Conservation (phyloP, 257 asterid genomes). For the Euphrasia confusa region DNA sequence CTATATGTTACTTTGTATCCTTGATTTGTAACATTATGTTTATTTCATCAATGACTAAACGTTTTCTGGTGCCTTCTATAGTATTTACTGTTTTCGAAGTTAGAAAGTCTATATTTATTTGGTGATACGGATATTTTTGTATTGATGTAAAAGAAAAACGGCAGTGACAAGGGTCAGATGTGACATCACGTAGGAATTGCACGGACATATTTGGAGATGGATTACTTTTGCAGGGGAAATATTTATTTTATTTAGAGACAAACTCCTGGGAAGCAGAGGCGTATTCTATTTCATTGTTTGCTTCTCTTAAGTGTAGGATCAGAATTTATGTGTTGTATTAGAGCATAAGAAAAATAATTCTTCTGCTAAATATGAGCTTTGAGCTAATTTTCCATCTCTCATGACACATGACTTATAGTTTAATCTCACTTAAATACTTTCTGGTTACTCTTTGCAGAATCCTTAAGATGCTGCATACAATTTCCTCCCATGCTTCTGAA, state of each 20-base stretch:
- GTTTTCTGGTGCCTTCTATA: conserved; percentile 6
- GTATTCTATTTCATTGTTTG: background rate
- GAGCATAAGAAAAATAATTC: background rate
- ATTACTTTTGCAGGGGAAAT: no score
- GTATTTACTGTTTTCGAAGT: background rate
- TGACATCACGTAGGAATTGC: background rate
- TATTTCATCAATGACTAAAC: conserved; percentile 3
- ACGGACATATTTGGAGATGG: no score
- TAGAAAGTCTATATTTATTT: background rate
- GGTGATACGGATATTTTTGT: background rate
- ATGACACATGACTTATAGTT: conserved; percentile 12
- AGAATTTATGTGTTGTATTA: conserved; percentile 8
- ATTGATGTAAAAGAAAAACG: background rate
- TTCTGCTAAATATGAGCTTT: conserved; percentile 20
- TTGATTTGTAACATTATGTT: conserved; percentile 12
- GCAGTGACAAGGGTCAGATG: background rate
- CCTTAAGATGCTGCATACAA: conserved; percentile 79
- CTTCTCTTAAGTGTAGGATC: conserved; percentile 2
- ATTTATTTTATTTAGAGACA: no score
- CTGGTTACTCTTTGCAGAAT: conserved; percentile 39
- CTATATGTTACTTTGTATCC: conserved; percentile 8
- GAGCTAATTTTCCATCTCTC: conserved; percentile 14
- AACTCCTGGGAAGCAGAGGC: no score
- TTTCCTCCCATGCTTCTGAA: conserved; percentile 66
- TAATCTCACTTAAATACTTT: conserved; percentile 19